Evolutionary conservation across 1,284 basidiomycete species (phyloP), one percentile per base, ranked within the genome.

Genomic region (Jaminaea rosea): DNA sequence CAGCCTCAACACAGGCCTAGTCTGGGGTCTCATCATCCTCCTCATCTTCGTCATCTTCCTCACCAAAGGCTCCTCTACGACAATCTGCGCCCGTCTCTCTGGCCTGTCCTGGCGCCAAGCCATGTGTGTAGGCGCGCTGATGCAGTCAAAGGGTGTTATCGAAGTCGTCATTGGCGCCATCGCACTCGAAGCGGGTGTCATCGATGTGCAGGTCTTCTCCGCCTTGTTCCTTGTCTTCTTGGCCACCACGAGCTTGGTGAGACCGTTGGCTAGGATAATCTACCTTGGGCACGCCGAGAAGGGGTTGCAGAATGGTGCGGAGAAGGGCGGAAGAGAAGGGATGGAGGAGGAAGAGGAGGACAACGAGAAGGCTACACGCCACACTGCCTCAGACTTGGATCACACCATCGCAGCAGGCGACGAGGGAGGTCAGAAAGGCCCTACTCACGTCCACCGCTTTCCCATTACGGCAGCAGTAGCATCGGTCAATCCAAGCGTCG

Each of bases 121-220:
- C 24, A 58, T 62, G 54, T 56, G 53, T 42, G 56, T 64, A 2
- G 62, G 53, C 10, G 53, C 52, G 34, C 49, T 64, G 10, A 60
- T 59, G 60, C 60, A 62, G 50, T 60, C 55, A 49, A 64, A 64
- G 44, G 58, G 60, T 26, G 60, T 64, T 48, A 64, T 64, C 44
- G 62, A 64, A 51, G 55, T 64, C 51, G 58, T 64, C 49, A 64
- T 64, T 37, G 55, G 62, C 51, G 62, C 59, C 17, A 58, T 62
- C 0, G 62, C 54, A 7, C 49, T 58, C 5, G 52, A 63, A 44
- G 44, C 58, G 23, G 49, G 53, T 17, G 58, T 64, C 9, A 54
- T 64, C 34, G 54, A 39, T n/a, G 32, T 47, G 10, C 56, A 49
- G 32, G 53, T 62, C 21, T 64, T 63, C 39, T 56, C 58, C 17